Percentiles rank a stretch among this genome's conserved stretches.
Conservation (phyloP, 495 filamentous ascomycete genomes). For the Penicillium verhagenii region DNA sequence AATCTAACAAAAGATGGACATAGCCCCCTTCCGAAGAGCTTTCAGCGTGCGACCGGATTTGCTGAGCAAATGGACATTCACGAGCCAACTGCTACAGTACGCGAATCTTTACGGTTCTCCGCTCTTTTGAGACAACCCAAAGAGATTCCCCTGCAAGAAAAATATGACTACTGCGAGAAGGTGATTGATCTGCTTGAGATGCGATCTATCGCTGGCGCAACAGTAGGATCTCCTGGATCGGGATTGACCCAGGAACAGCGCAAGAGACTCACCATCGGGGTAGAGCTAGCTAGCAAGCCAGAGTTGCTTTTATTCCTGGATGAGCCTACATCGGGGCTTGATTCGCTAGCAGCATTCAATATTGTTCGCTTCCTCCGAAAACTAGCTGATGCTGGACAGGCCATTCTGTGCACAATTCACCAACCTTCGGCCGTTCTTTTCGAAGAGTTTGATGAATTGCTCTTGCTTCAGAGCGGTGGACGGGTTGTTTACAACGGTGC, state of each 20-base stretch:
- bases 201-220: constrained; percentile 54
- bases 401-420: constrained; percentile 77
- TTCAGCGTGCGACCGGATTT: constrained; percentile 56
- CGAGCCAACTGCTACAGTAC: constrained; percentile 58
- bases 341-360: constrained; percentile 62
- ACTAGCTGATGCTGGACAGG: constrained; percentile 66
- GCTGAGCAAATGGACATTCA: constrained; percentile 65
- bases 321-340: constrained; percentile 76
- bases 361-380: constrained; percentile 65
- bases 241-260: constrained; percentile 62
- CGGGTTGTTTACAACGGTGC: constrained; percentile 70
- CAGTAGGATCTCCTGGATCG: constrained; percentile 50
- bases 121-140: constrained; percentile 59
- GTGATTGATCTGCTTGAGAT: constrained; percentile 62
- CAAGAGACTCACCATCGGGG: constrained; percentile 65
- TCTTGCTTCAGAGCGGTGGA: constrained; percentile 69
- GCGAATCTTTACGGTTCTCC: constrained; percentile 59
- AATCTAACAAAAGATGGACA: not conserved
- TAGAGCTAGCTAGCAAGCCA: constrained; percentile 67
- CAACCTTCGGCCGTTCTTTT: constrained; percentile 75
- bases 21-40: constrained; percentile 46
- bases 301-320: constrained; percentile 71
- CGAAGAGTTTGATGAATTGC: constrained; percentile 69
- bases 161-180: constrained; percentile 61
- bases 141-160: constrained; percentile 55